Conservation (phyloP, 2,329 filamentous ascomycete species). For the Cyclaneusma minus region DNA sequence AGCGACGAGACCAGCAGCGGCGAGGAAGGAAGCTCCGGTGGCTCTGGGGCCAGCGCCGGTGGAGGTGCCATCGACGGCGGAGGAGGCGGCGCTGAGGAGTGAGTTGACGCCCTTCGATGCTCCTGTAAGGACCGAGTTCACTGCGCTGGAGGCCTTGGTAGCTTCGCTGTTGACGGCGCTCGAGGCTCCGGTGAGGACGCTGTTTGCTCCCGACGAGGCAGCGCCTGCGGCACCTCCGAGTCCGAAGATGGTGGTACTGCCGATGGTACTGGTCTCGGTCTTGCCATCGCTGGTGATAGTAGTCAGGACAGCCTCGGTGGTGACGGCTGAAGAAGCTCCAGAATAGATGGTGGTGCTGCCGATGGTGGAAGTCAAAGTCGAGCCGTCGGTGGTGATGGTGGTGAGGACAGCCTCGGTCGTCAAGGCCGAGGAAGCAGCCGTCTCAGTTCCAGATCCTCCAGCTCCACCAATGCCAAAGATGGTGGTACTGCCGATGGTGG, state of each 20-base stretch:
- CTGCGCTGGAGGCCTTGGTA: no score
- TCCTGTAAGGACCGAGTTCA: no score
- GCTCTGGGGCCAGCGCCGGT: slow-evolving; percentile 3
- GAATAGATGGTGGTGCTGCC: slow-evolving; percentile 4
- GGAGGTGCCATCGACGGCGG: slow-evolving; percentile 1
- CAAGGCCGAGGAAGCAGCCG: slow-evolving; percentile 3
- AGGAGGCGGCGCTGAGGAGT: slow-evolving; percentile 1
- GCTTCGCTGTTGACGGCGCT: background rate
- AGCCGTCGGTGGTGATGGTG: slow-evolving; percentile 9
- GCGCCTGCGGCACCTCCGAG: slow-evolving; percentile 4
- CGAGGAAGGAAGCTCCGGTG: slow-evolving; percentile 9
- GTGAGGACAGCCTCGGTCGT: slow-evolving; percentile 12
- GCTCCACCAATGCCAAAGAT: slow-evolving; percentile 8
- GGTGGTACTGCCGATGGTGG: slow-evolving; percentile 13
- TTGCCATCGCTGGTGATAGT: slow-evolving; percentile 9
- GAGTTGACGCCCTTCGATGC: background rate
- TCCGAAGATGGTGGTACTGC: slow-evolving; percentile 12
- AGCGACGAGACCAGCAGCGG: slow-evolving; percentile 15
- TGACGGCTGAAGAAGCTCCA: slow-evolving; percentile 8
- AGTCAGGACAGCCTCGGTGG: slow-evolving; percentile 12
- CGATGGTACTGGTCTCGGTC: slow-evolving; percentile 11
- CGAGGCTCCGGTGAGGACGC: background rate
- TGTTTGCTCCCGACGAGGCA: slow-evolving; percentile 1
- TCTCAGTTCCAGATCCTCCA: slow-evolving; percentile 1
- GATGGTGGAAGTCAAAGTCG: slow-evolving; percentile 8